Conservation (phyloP, 768 basidiomycete species). For the Leccinum rimulosum region DNA sequence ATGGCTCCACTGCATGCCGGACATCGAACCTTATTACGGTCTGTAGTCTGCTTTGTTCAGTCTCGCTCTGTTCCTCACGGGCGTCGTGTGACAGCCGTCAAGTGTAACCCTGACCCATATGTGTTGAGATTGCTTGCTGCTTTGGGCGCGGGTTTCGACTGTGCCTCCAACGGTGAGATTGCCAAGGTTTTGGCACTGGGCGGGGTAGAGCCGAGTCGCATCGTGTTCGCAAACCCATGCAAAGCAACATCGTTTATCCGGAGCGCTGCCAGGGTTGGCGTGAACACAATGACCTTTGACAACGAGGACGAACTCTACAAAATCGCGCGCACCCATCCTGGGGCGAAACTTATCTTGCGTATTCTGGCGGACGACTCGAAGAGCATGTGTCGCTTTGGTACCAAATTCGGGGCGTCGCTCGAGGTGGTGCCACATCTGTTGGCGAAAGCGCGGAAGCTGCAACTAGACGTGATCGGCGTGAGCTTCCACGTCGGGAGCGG, state of each 20-base stretch:
- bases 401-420: slow-evolving; percentile 95
- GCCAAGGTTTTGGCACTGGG: slow-evolving; percentile 70
- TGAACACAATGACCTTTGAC: slow-evolving; percentile 97
- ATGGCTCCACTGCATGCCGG: slow-evolving; percentile 75
- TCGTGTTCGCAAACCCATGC: slow-evolving; percentile 99
- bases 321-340: slow-evolving; percentile 75
- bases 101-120: slow-evolving; percentile 97
- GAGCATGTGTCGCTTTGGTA: slow-evolving; percentile 87
- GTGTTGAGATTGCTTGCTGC: slow-evolving; percentile 88
- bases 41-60: slow-evolving; percentile 28
- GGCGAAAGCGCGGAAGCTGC: slow-evolving; percentile 71
- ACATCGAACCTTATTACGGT: slow-evolving; percentile 96
- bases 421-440: slow-evolving; percentile 76
- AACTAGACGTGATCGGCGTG: slow-evolving; percentile 86
- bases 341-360: slow-evolving; percentile 85
- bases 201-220: slow-evolving; percentile 71
- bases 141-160: slow-evolving; percentile 93
- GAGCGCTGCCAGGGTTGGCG: slow-evolving; percentile 71
- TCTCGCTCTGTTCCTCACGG: slow-evolving; percentile 27
- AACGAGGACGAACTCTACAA: slow-evolving; percentile 96
- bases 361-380: slow-evolving; percentile 99
- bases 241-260: slow-evolving; percentile 94
- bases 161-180: slow-evolving; percentile 95
- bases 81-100: slow-evolving; percentile 63
- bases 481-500: slow-evolving; percentile 99